Evolutionary conservation across 345 rosid genomes (phyloP).

Genomic region (Angophora floribunda): DNA sequence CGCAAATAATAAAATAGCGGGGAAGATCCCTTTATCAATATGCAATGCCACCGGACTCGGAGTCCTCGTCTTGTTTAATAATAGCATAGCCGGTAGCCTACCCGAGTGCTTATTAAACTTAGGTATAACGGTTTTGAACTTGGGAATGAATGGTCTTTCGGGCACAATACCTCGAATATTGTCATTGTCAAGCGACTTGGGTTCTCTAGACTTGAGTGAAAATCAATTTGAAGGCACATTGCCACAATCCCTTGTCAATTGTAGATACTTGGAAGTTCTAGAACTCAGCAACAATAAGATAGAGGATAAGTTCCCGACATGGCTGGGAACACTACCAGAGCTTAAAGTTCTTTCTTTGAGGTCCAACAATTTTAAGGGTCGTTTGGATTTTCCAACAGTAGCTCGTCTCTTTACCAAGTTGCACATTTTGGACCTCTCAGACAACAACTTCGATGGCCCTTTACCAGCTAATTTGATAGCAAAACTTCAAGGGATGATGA

Average conservation of each 20-base stretch:
- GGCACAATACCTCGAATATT: not conserved
- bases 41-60: not conserved
- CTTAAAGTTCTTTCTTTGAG: not conserved
- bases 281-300: not conserved
- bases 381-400: not conserved
- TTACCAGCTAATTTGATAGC: not conserved
- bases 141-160: not conserved
- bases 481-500: not conserved
- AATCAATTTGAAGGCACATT: conserved; percentile 2
- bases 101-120: not conserved
- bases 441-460: not conserved
- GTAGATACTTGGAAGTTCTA: not conserved
- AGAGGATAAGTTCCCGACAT: not conserved
- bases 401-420: not conserved
- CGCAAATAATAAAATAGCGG: not conserved
- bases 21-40: not conserved
- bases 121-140: not conserved
- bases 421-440: not conserved
- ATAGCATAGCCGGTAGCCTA: not conserved
- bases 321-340: not conserved
- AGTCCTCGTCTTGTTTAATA: not conserved
- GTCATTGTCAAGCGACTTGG: not conserved
- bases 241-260: not conserved
- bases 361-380: not conserved
- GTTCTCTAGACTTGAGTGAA: not conserved